These are phyloP conservation scores for Pseudocercospora pini-densiflorae DNA, from an alignment of 2,329 filamentous ascomycete species.

Conservation along the genomic window DNA sequence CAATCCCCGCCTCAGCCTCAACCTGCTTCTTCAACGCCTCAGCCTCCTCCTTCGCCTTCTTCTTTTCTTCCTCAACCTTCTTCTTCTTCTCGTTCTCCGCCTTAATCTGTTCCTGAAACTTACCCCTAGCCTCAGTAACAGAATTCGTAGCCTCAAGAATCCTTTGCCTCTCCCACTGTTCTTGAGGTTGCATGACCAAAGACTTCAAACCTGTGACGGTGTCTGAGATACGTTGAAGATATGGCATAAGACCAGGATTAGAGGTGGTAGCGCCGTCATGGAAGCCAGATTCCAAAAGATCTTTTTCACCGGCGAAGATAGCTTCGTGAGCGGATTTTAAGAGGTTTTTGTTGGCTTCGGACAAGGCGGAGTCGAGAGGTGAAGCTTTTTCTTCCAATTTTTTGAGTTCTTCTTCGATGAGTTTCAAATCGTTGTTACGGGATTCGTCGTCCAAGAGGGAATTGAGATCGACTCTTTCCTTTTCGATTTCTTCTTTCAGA, in stretches of 20 bases:
- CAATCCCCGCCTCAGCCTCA: conserved; percentile 20
- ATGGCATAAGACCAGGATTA: not conserved
- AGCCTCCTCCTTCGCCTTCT: conserved; percentile 20
- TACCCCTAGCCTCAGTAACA: conserved; percentile 34
- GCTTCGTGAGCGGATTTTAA: conserved; percentile 42
- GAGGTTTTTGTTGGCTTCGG: conserved; percentile 35
- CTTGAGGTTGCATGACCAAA: conserved; percentile 39
- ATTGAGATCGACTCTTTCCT: conserved; percentile 35
- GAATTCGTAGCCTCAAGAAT: conserved; percentile 37
- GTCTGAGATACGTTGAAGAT: conserved; percentile 30
- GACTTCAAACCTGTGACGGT: conserved; percentile 35
- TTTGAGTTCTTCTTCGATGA: conserved; percentile 28
- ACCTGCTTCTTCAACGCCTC: conserved; percentile 24
- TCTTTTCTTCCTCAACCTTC: conserved; percentile 16
- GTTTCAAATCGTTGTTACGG: conserved; percentile 26
- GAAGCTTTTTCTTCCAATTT: conserved; percentile 29
- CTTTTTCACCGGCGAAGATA: conserved; percentile 42
- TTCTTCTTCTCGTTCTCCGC: conserved; percentile 22
- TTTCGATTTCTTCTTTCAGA: conserved; percentile 35
- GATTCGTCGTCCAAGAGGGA: conserved; percentile 30
- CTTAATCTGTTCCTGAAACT: conserved; percentile 31
- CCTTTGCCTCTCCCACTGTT: conserved; percentile 37
- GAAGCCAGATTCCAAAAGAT: conserved; percentile 33
- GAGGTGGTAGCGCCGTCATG: conserved; percentile 20
- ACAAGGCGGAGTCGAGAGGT: conserved; percentile 33